A percentile compares a stretch with the other conserved stretches of the same genome.
These are phyloP conservation scores for Citrus maxima DNA, from an alignment of 345 rosid species.

Conservation along the genomic window DNA sequence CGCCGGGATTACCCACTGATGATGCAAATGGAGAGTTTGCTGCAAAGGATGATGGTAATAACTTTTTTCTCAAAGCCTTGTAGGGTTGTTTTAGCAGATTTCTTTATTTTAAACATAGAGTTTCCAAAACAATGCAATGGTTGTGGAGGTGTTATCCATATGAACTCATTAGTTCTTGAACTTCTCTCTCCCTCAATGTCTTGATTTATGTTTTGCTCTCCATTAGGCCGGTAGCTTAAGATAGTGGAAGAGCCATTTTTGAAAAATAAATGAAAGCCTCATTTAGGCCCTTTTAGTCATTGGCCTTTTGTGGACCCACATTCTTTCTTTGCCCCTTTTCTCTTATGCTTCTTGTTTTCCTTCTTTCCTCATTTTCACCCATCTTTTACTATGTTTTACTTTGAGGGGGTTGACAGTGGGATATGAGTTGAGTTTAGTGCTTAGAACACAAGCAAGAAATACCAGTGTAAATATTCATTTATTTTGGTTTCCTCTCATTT, in stretches of 20 bases:
- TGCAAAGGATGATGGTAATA: constrained; percentile 53
- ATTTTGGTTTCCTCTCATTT: background rate
- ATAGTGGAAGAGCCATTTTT: background rate
- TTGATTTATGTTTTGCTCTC: background rate
- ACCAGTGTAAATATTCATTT: background rate
- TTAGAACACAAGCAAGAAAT: background rate
- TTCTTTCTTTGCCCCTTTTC: background rate
- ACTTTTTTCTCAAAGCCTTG: constrained; percentile 5
- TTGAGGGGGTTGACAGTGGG: background rate
- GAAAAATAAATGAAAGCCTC: background rate
- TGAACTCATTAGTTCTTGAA: background rate
- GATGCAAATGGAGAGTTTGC: constrained; percentile 28
- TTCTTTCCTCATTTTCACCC: background rate
- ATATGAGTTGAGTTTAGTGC: background rate
- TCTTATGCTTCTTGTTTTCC: no score
- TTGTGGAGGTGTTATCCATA: background rate
- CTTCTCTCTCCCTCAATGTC: background rate
- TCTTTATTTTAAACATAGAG: background rate
- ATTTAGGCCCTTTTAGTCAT: background rate
- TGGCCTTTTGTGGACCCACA: background rate
- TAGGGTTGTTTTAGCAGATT: background rate
- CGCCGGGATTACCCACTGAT: constrained; percentile 40
- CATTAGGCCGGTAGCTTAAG: background rate
- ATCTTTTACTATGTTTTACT: background rate
- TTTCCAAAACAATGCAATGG: background rate